Conservation (phyloP, 2,329 filamentous ascomycete species). For the Aschersonia sp. region DNA sequence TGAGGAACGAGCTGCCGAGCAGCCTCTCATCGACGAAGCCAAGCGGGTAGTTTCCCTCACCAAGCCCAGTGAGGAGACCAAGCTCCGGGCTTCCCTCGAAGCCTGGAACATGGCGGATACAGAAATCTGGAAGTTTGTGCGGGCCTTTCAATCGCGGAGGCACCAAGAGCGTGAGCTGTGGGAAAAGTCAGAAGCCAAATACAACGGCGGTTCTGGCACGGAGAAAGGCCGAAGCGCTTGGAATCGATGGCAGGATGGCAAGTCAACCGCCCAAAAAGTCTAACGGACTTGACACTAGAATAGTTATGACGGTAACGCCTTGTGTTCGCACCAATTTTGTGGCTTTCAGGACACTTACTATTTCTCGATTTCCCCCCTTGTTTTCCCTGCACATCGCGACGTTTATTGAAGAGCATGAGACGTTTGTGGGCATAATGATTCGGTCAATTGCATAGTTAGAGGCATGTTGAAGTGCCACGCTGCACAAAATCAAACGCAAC, state of each 20-base stretch:
- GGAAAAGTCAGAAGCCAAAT: conserved; percentile 56
- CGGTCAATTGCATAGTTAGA: too few relatives aligned
- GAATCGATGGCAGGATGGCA: conserved; percentile 21
- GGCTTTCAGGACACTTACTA: too few relatives aligned
- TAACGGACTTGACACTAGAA: background rate
- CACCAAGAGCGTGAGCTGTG: conserved; percentile 50
- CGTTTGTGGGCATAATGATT: too few relatives aligned
- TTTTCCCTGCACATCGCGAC: too few relatives aligned
- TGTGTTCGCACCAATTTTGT: too few relatives aligned
- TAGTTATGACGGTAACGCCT: too few relatives aligned
- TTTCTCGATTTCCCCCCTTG: too few relatives aligned
- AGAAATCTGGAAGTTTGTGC: conserved; percentile 63
- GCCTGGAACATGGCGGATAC: conserved; percentile 59
- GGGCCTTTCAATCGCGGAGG: conserved; percentile 50
- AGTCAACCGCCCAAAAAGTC: conserved; percentile 1
- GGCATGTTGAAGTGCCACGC: background rate
- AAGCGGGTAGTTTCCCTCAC: conserved; percentile 35
- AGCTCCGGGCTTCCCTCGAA: conserved; percentile 41
- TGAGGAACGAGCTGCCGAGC: conserved; percentile 40
- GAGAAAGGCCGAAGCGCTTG: conserved; percentile 25
- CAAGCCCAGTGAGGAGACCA: conserved; percentile 27
- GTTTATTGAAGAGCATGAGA: too few relatives aligned
- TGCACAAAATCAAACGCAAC: background rate
- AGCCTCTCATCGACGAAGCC: conserved; percentile 30
- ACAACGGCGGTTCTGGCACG: conserved; percentile 44